These are phyloP conservation scores for Hypericum perforatum DNA, from an alignment of 345 rosid genomes.

Conservation along the genomic window DNA sequence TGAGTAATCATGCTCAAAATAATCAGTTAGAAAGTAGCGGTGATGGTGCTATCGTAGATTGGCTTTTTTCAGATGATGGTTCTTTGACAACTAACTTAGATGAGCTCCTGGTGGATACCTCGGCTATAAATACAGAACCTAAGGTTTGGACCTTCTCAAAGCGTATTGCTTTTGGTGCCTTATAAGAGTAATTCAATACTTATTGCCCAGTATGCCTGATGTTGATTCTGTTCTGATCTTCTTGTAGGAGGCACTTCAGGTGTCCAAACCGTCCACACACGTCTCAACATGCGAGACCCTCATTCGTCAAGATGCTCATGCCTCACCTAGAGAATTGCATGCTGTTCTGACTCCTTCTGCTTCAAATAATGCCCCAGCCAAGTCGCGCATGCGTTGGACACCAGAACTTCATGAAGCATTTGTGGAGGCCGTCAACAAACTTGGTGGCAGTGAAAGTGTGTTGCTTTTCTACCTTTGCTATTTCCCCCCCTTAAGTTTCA, in stretches of 20 bases:
- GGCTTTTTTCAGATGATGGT: slow-evolving; percentile 63
- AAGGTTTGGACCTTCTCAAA: slow-evolving; percentile 35
- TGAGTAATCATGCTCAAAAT: slow-evolving; percentile 25
- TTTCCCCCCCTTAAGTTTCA: too few relatives aligned
- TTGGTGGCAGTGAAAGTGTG: slow-evolving; percentile 88
- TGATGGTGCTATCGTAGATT: slow-evolving; percentile 44
- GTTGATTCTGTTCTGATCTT: slow-evolving; percentile 16
- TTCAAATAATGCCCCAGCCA: slow-evolving; percentile 48
- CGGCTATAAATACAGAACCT: slow-evolving; percentile 37
- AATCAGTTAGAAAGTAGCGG: slow-evolving; percentile 43
- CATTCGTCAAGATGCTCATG: slow-evolving; percentile 14
- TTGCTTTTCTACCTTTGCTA: not conserved
- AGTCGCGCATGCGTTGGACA: slow-evolving; percentile 94
- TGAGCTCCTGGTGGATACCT: slow-evolving; percentile 48
- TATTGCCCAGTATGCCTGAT: slow-evolving; percentile 6
- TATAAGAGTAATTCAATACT: not conserved
- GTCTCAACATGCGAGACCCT: too few relatives aligned
- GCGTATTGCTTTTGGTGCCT: slow-evolving; percentile 7
- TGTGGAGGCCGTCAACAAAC: slow-evolving; percentile 78
- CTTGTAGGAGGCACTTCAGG: slow-evolving; percentile 50
- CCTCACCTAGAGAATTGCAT: slow-evolving; percentile 24
- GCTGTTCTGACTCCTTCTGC: slow-evolving; percentile 41
- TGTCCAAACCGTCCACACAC: slow-evolving; percentile 26
- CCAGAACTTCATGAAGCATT: slow-evolving; percentile 91
- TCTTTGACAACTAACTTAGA: slow-evolving; percentile 44